Percentiles rank a stretch among this genome's conserved stretches.
These are phyloP conservation scores for Cylindrodendrum hubeiense DNA, from an alignment of 2,329 filamentous ascomycete genomes.

Conservation along the genomic window DNA sequence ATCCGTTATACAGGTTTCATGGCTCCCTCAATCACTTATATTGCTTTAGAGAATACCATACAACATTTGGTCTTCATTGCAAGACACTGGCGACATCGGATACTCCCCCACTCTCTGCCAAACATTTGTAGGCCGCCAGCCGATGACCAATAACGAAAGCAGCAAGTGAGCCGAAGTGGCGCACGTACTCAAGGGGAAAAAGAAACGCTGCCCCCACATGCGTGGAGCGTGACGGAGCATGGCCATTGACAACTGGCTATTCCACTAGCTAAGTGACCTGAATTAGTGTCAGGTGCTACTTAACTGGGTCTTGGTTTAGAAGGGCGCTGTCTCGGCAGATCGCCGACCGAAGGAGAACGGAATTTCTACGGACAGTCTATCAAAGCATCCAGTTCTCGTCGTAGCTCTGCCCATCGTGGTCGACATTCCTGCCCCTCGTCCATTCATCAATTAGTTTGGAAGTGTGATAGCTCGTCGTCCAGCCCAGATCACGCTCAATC, in stretches of 20 bases:
- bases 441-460: conserved; percentile 37
- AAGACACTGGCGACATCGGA: too few species aligned
- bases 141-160: not conserved
- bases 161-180: not conserved
- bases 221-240: not conserved
- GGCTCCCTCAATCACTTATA: too few species aligned
- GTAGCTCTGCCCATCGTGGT: not conserved
- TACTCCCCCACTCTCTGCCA: not conserved
- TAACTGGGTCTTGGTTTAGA: not conserved
- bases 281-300: not conserved
- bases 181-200: not conserved
- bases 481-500: conserved; percentile 73
- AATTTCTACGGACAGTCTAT: not conserved
- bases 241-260: not conserved
- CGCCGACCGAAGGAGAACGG: not conserved
- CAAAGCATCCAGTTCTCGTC: conserved; percentile 1
- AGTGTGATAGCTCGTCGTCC: conserved; percentile 60
- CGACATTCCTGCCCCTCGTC: conserved; percentile 9
- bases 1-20: too few species aligned
- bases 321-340: too few species aligned
- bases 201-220: not conserved
- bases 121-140: too few species aligned
- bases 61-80: too few species aligned
- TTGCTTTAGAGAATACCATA: too few species aligned
- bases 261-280: not conserved